Base-by-base conservation (phyloP, 768 basidiomycete genomes). In the Lactarius sanguifluus region DNA sequence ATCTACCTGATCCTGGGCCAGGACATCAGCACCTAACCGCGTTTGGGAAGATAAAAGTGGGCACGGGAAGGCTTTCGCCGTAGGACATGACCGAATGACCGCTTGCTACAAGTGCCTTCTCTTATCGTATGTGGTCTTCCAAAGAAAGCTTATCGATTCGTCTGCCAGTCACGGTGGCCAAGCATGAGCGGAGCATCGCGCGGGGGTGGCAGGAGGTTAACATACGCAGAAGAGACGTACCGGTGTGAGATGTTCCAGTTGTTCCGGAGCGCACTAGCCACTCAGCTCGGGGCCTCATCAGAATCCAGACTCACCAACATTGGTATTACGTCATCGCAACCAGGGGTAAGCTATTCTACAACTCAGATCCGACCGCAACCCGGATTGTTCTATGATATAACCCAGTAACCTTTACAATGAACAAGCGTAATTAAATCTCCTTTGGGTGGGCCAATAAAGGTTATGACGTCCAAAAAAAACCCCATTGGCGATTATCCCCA, bases 61-160 rank as follows among this genome's bases (percentile, higher is more conserved):
- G 50, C 59, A 71, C 70, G 61, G 70, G 70, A 52, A 71, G 68
- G 38, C 70, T 71, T 30, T 69, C 70, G 34, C 70, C 70, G 47
- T 69, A 71, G 12, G 69, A 66, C 66, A 65, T 69, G 63, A 2
- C 64, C 20, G 63, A 45, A 65, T 69, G 63, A 2, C 64, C 20
- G 60, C 54, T 54, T 16, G 38, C 45, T 62, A 12, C 40, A 20
- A 45, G 32, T 50, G 41, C 23, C 45, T 16, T 61, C 34, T 45
- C 41, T 57, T 65, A 47, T 63, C 65, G 45, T 41, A 62, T 62
- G 45, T 34, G 15, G 57, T n/a, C 12, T 36, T 57, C 56, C 54
- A 57, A 61, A 62, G 34, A 3, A 47, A 47, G 45, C 12, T 20
- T 23, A 50, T 66, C 40, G 30, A 62, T 40, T 58, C 58, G 43